Base-by-base conservation (phyloP, 371 early-diverging fungal genomes). In the Lichtheimia ornata region DNA sequence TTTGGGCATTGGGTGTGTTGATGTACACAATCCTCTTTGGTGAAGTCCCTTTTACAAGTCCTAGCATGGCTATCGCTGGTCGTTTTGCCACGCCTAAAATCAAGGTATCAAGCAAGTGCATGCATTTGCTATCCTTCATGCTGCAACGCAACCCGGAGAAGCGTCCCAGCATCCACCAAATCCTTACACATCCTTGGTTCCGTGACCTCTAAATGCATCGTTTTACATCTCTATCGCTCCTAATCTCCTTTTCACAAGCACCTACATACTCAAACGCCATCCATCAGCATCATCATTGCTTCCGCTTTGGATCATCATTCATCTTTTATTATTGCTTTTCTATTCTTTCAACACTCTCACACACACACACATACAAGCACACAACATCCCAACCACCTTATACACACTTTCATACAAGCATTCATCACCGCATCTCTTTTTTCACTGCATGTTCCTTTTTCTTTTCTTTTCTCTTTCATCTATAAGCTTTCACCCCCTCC, bases 1-100 rank as follows among this genome's bases (percentile, higher is more conserved):
- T 93, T 42, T 94, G 94, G 94, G 85, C 91, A 1, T 66, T 93
- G 22, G 94, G 94, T 13, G 78, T 89, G 49, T 73, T 90, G 24
- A 67, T 94, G 43, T 92, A 88, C 76, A 91, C 87, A 0, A 82
- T 93, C 42, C 77, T 88, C 28, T 84, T 82, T 67, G 93, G 93
- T 11, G 89, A 88, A 57, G 84, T 86, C 1, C 92, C 93, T 1
- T 93, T 93, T 69, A 74, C 72, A 12, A 79, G 83, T 63, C 77
- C 83, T 4, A 61, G 71, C 70, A 84, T 67, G 60, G 89, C 74
- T 22, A 71, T 76, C 54, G 72, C 76, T 15, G 82, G 73, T 53
- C 77, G 82, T 27, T 82, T 72, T 52, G 61, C 72, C 69, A 70
- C 70, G 28, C 81, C 76, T 0, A 73, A 73, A 52, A 72, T 73